Evolutionary conservation across 805 yeast genomes (phyloP).

Genomic region (Kazachstania taianensis): DNA sequence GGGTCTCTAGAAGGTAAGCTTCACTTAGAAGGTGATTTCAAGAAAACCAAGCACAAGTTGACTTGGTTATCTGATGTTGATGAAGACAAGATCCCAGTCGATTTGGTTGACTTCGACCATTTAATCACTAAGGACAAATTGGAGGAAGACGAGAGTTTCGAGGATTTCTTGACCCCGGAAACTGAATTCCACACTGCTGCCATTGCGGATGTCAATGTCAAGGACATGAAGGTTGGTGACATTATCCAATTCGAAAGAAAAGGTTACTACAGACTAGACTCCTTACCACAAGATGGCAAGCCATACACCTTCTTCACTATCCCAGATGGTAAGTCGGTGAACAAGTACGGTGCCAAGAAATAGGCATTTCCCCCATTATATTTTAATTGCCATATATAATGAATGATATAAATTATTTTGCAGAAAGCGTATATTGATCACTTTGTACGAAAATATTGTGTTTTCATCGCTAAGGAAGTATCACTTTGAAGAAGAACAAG

Average conservation of each 20-base stretch:
- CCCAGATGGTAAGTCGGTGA: constrained; percentile 87
- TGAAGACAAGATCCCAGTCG: constrained; percentile 60
- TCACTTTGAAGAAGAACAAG: no score
- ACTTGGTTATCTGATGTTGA: constrained; percentile 91
- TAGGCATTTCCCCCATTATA: constrained; percentile 13
- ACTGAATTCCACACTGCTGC: constrained; percentile 79
- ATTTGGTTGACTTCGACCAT: constrained; percentile 86
- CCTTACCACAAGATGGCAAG: constrained; percentile 42
- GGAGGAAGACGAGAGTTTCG: constrained; percentile 89
- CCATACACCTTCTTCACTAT: constrained; percentile 79
- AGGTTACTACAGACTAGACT: constrained; percentile 85
- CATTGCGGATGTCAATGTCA: constrained; percentile 69
- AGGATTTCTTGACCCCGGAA: constrained; percentile 78
- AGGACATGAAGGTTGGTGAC: constrained; percentile 71
- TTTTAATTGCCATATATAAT: not conserved
- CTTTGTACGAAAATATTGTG: constrained; percentile 1
- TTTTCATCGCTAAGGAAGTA: no score
- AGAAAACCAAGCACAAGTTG: constrained; percentile 86
- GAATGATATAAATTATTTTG: not conserved
- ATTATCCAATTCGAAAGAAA: constrained; percentile 93
- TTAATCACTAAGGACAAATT: constrained; percentile 89
- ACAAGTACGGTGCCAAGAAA: constrained; percentile 64
- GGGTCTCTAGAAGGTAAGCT: constrained; percentile 66
- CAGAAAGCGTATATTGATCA: not conserved
- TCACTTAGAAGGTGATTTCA: constrained; percentile 93